Evolutionary conservation across 1,284 basidiomycete species (phyloP), one percentile per base, ranked within the genome.

Genomic region (Lignosus rhinocerotis): DNA sequence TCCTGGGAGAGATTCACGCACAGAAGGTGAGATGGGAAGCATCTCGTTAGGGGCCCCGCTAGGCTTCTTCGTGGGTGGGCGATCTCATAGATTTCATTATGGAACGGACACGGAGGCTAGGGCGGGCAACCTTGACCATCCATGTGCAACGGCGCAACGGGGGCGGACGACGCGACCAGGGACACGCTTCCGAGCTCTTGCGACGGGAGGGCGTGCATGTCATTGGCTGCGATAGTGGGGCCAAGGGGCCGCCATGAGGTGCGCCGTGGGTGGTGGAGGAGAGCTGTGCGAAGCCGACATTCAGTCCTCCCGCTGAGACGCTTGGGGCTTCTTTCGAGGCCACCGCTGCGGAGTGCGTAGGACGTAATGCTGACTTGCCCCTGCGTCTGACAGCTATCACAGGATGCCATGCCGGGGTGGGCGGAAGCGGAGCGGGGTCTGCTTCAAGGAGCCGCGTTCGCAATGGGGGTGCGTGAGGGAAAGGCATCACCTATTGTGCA

Each of bases 341-440:
- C 12, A 34, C 41, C n/a, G 17, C 51, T 31, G 51, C 43, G 33
- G 51, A 30, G 33, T n/a, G 43, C 34, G 25, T n/a, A 25, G 36
- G 52, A 54, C 52, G 52, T 54, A 54, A 54, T 47, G 44, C 16
- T 31, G 32, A 39, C 52, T 30, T 34, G 19, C 17, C 25, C 19
- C 32, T 33, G 36, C 31, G 34, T 8, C 51, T 45, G 33, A 41
- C 51, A 45, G 19, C 43, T 53, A 36, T 51, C 32, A 44, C 42
- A 36, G 42, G 49, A 41, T 33, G 50, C 30, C 38, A 25, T n/a
- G 9, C 42, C 43, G 17, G 52, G 17, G 34, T 25, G 30, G 12
- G 32, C 44, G 52, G 52, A 46, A 45, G 52, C 44, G 52, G 52
- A 47, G 47, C 44, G 44, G 52, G n/a, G 44, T 17, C 16, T 39